These are phyloP conservation scores for Neonectria sp. DNA, from an alignment of 2,329 filamentous ascomycete genomes.

Conservation along the genomic window DNA sequence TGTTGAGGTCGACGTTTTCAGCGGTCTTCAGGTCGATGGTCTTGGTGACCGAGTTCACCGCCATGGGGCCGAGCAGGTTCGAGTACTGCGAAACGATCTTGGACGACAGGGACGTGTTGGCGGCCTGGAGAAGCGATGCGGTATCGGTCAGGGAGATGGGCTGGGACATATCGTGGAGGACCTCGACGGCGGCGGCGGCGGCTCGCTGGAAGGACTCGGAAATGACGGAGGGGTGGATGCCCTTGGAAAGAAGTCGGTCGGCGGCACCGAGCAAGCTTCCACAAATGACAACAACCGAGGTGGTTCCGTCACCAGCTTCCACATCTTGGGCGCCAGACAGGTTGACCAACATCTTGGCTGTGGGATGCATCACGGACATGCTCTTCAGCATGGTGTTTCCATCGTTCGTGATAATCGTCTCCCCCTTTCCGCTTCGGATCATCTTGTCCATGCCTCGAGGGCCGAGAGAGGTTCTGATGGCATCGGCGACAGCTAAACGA, in stretches of 20 bases:
- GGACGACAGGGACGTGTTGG: constrained; percentile 95
- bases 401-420: constrained; percentile 99
- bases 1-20: constrained; percentile 95
- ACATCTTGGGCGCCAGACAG: constrained; percentile 98
- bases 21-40: constrained; percentile 96
- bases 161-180: constrained; percentile 95
- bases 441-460: constrained; percentile 99
- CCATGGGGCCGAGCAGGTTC: constrained; percentile 95
- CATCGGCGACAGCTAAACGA: constrained; percentile 89
- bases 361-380: constrained; percentile 99
- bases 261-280: constrained; percentile 95
- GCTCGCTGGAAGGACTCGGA: constrained; percentile 98
- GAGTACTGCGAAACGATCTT: constrained; percentile 99
- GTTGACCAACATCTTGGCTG: constrained; percentile 99
- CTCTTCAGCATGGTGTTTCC: constrained; percentile 99
- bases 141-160: constrained; percentile 92
- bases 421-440: constrained; percentile 97
- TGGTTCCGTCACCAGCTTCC: constrained; percentile 97
- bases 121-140: constrained; percentile 92
- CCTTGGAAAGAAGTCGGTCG: constrained; percentile 90
- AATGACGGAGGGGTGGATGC: constrained; percentile 97
- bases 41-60: constrained; percentile 95
- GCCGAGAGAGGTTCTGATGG: constrained; percentile 95
- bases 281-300: constrained; percentile 97
- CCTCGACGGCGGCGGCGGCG: constrained; percentile 87